Conservation (phyloP, 148 eudicot genomes). For the Fagopyrum esculentum region DNA sequence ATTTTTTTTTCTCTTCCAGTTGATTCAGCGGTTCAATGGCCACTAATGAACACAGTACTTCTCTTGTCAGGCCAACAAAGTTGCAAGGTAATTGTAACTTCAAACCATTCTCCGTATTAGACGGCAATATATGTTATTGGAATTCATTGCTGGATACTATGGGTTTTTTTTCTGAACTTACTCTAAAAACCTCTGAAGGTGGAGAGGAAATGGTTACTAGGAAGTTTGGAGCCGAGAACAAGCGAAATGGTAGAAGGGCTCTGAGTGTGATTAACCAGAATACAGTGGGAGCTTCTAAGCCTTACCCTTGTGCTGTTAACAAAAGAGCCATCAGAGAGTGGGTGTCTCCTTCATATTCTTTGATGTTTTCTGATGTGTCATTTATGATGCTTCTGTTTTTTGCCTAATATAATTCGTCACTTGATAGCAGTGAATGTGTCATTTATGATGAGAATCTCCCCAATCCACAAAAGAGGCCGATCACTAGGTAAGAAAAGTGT, state of each 20-base stretch:
- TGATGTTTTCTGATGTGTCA: not conserved
- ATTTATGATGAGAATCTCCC: slow-evolving; percentile 28
- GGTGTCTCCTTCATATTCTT: not conserved
- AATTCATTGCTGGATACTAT: not conserved
- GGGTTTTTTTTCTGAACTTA: not conserved
- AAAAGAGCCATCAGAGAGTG: slow-evolving; percentile 41
- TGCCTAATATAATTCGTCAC: not conserved
- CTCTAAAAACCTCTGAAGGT: slow-evolving; percentile 18
- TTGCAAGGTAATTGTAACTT: slow-evolving; percentile 28
- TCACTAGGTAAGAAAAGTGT: slow-evolving; percentile 33
- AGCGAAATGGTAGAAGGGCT: slow-evolving; percentile 44
- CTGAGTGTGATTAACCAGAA: slow-evolving; percentile 55
- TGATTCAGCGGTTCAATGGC: slow-evolving; percentile 27
- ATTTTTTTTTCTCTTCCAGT: not conserved
- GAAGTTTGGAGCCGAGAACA: slow-evolving; percentile 46
- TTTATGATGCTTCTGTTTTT: not conserved
- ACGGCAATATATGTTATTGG: not conserved
- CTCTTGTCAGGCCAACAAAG: slow-evolving; percentile 25
- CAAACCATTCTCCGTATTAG: not conserved
- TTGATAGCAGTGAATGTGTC: slow-evolving; percentile 27
- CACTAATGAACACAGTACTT: slow-evolving; percentile 35
- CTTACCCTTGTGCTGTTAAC: slow-evolving; percentile 34
- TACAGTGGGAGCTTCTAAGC: slow-evolving; percentile 28
- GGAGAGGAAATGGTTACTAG: slow-evolving; percentile 28
- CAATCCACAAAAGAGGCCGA: slow-evolving; percentile 31